phyloP scores from a whole-genome alignment of 2,329 filamentous ascomycete genomes.

The Mycocentrospora acerina region DNA sequence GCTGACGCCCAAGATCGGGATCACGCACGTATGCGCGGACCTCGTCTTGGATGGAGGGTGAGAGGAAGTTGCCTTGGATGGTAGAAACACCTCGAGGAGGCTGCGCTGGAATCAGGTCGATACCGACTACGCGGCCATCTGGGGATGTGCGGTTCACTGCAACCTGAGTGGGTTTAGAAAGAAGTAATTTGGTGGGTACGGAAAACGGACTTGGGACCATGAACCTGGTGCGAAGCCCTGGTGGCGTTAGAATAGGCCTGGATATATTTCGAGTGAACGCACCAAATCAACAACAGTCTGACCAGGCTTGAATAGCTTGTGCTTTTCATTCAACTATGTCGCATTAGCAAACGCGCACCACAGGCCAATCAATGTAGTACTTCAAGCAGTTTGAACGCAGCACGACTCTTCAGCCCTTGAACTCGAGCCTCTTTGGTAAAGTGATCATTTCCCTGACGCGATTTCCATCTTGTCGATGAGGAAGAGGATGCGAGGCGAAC shows the following conservation, averaged over 20 bases:
- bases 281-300: slow-evolving; percentile 91
- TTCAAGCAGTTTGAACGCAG: slow-evolving; percentile 90
- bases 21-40: slow-evolving; percentile 74
- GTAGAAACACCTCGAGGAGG: slow-evolving; percentile 90
- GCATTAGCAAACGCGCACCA: slow-evolving; percentile 14
- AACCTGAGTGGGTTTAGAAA: slow-evolving; percentile 57
- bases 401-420: slow-evolving; percentile 80
- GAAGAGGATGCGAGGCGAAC: slow-evolving; percentile 34
- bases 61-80: slow-evolving; percentile 92
- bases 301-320: slow-evolving; percentile 74
- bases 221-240: slow-evolving; percentile 73
- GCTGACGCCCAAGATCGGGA: slow-evolving; percentile 59
- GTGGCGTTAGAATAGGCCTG: slow-evolving; percentile 14
- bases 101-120: slow-evolving; percentile 90
- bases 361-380: slow-evolving; percentile 47
- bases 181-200: not conserved
- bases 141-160: slow-evolving; percentile 77
- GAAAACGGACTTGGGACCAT: slow-evolving; percentile 57
- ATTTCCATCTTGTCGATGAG: slow-evolving; percentile 74
- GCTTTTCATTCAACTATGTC: slow-evolving; percentile 74
- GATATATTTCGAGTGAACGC: slow-evolving; percentile 15
- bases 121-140: slow-evolving; percentile 78
- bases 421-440: slow-evolving; percentile 76
- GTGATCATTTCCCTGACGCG: slow-evolving; percentile 71
- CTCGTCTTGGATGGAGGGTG: slow-evolving; percentile 69